Percentiles rank a stretch among this genome's conserved stretches.
Evolutionary conservation across 495 filamentous ascomycete species (phyloP).

Genomic region (Aspergillus cavernicola): DNA sequence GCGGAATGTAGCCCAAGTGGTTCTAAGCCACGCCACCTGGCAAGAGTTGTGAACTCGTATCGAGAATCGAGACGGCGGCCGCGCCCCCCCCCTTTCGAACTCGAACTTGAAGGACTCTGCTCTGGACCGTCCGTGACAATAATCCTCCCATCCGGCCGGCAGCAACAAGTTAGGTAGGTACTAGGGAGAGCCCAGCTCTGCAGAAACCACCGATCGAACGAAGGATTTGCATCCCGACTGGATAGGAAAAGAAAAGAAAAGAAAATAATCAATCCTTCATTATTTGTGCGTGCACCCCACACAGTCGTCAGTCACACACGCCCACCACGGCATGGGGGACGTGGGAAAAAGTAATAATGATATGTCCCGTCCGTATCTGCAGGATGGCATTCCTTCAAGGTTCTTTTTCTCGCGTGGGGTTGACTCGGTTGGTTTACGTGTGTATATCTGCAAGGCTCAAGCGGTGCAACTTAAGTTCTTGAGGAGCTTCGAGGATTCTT

Average conservation of each 20-base stretch:
- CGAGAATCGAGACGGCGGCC: too few relatives aligned
- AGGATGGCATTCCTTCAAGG: not conserved
- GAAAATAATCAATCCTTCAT: not conserved
- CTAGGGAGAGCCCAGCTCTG: slow-evolving; percentile 2
- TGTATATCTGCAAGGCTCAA: not conserved
- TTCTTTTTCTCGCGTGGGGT: slow-evolving; percentile 3
- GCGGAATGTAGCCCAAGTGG: too few relatives aligned
- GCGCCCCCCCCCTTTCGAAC: too few relatives aligned
- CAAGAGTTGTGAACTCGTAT: too few relatives aligned
- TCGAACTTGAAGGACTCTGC: too few relatives aligned
- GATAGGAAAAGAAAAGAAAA: not conserved
- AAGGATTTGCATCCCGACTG: slow-evolving; percentile 9
- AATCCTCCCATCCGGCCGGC: too few relatives aligned
- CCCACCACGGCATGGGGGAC: not conserved
- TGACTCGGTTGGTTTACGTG: not conserved
- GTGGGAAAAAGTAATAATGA: not conserved
- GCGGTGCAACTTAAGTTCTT: too few relatives aligned
- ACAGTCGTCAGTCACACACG: too few relatives aligned
- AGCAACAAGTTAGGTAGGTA: too few relatives aligned
- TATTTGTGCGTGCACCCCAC: not conserved
- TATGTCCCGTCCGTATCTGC: not conserved
- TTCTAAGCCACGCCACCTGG: too few relatives aligned
- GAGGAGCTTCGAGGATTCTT: too few relatives aligned
- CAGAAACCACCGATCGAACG: slow-evolving; percentile 8
- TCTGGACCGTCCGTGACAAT: too few relatives aligned